A percentile compares a stretch with the other conserved stretches of the same genome.
Conservation (phyloP, 2,329 filamentous ascomycete genomes). For the Botryotinia calthae region DNA sequence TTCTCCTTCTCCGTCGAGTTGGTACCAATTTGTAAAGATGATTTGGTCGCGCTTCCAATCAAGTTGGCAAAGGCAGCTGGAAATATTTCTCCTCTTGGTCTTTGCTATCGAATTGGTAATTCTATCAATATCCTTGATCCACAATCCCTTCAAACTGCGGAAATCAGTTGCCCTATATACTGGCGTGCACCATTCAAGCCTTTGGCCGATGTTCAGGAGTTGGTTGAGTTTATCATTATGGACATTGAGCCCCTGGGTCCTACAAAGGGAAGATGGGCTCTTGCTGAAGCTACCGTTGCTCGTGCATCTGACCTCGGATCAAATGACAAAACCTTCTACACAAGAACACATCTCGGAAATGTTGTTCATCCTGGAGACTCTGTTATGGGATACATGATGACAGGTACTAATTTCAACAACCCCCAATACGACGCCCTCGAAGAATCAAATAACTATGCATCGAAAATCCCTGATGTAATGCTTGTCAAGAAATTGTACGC, state of each 20-base stretch:
- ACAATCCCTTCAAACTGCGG: slow-evolving; percentile 84
- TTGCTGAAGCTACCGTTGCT: slow-evolving; percentile 86
- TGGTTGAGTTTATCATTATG: slow-evolving; percentile 91
- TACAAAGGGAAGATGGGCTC: slow-evolving; percentile 75
- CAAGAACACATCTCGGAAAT: slow-evolving; percentile 82
- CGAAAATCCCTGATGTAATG: slow-evolving; percentile 84
- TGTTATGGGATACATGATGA: slow-evolving; percentile 89
- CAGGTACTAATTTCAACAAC: slow-evolving; percentile 91
- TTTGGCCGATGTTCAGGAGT: slow-evolving; percentile 77
- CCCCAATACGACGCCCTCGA: slow-evolving; percentile 80
- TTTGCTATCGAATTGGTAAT: slow-evolving; percentile 88
- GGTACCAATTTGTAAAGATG: slow-evolving; percentile 95
- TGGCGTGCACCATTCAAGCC: slow-evolving; percentile 87
- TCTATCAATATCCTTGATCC: slow-evolving; percentile 88
- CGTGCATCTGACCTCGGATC: slow-evolving; percentile 80
- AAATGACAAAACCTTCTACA: slow-evolving; percentile 87
- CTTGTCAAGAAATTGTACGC: slow-evolving; percentile 97
- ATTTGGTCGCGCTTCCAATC: slow-evolving; percentile 88
- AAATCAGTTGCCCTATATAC: slow-evolving; percentile 78
- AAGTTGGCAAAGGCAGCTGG: slow-evolving; percentile 83
- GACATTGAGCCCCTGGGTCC: slow-evolving; percentile 81
- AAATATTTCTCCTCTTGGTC: slow-evolving; percentile 80
- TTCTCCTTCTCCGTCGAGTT: slow-evolving; percentile 88
- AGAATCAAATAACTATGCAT: slow-evolving; percentile 69
- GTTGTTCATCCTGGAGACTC: slow-evolving; percentile 87